Base-by-base conservation (phyloP, 1,284 basidiomycete species). In the Hemileia vastatrix region DNA sequence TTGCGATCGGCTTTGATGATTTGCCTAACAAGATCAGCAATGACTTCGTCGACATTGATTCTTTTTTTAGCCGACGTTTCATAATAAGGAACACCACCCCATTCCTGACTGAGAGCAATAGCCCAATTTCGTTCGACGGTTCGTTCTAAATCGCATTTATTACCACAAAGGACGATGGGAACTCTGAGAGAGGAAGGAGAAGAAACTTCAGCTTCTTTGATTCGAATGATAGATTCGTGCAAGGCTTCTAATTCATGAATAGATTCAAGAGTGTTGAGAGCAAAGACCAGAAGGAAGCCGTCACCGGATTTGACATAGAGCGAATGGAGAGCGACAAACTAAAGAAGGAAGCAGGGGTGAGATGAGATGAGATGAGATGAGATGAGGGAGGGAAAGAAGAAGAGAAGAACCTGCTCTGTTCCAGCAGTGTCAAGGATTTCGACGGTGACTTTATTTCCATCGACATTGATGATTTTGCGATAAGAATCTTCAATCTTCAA, bases 371-470 rank as follows among this genome's bases (percentile, higher is more conserved):
- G 0, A 31, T n/a, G n/a, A n/a, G n/a, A n/a, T n/a, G n/a, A n/a
- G 11, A 9, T 36, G 56, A 13, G 31, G 27, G 52, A 15, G 31
- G 19, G 23, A 49, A 19, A 32, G 32, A 18, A 31, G 23, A 33
- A n/a, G 18, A 27, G 21, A 18, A 48, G 21, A 36, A 70, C 72
- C 65, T 89, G 90, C 72, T 88, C 88, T n/a, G 86, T 85, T 9
- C 90, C 90, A 18, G 90, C 90, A 11, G 90, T 93, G 74, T 93
- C 90, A 60, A 91, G 77, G 43, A 93, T 84, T 72, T 93, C 88
- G 62, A 91, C 82, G 84, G 76, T 73, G 59, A 75, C 73, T 13
- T 72, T 73, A 65, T 77, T 72, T 24, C 77, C 77, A 63, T 78
- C 77, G 45, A 78, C 77, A 5, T 70, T 71, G 33, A 76, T 71